These are phyloP conservation scores for Rossbeevera mucosa DNA, from an alignment of 768 basidiomycete genomes.

Conservation along the genomic window DNA sequence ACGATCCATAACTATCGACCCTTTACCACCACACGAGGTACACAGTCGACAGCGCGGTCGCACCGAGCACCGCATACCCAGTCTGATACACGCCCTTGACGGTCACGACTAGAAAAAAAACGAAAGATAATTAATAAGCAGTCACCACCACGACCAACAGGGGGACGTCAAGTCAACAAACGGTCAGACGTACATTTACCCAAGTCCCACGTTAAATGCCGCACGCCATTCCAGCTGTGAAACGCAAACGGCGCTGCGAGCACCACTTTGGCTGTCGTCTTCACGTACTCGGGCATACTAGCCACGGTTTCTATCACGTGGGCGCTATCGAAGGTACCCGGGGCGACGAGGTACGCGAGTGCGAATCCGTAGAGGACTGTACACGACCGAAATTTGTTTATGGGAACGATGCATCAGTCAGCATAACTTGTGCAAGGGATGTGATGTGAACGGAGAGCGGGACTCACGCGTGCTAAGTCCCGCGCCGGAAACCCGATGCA, in stretches of 20 bases:
- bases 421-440: not conserved
- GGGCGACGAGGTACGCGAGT: conserved; percentile 80
- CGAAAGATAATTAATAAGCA: not conserved
- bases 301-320: conserved; percentile 70
- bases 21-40: conserved; percentile 42
- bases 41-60: conserved; percentile 69
- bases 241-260: conserved; percentile 87
- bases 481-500: conserved; percentile 80
- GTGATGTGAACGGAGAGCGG: not conserved
- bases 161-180: not conserved
- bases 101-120: conserved; percentile 55
- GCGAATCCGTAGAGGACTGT: conserved; percentile 86
- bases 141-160: not conserved
- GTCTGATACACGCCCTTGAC: conserved; percentile 76
- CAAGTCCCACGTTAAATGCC: conserved; percentile 88
- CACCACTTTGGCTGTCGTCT: conserved; percentile 69
- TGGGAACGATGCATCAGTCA: not conserved
- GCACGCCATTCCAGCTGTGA: conserved; percentile 86
- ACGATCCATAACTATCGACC: not conserved
- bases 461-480: conserved; percentile 56
- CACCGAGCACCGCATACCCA: conserved; percentile 81
- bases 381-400: not conserved
- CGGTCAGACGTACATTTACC: conserved; percentile 66
- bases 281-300: conserved; percentile 69
- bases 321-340: conserved; percentile 72